Base-by-base conservation (phyloP, 257 asterid species). In the Fraxinus quadrangulata region DNA sequence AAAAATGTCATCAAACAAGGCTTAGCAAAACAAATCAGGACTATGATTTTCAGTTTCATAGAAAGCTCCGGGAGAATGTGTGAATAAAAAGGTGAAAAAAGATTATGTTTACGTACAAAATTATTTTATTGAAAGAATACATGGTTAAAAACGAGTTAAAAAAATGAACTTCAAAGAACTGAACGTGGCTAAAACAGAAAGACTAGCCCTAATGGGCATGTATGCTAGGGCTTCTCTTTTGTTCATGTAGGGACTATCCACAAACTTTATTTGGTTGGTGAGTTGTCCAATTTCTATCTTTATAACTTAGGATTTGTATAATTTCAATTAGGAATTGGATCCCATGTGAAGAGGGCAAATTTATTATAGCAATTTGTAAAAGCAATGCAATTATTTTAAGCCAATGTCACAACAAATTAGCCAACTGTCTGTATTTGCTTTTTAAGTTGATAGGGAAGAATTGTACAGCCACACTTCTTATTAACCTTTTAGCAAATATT, bases 281-380 rank as follows among this genome's bases (percentile, higher is more conserved):
- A 75, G 85, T 72, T 85, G 88, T 77, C 82, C 71, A 70, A 72
- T 34, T 23, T 70, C 74, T 67, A 72, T 16, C 73, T 56, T 56
- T 71, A 70, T 36, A 30, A 31, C 49, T 37, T 34, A 10, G 47
- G 51, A 19, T 5, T 34, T 30, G 14, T 30, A 11, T 45, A 30
- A 68, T 68, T 30, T 1, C 75, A 76, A 40, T 33, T 23, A 30
- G 76, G 75, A 71, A 73, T 37, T 76, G 83, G 70, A 49, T 69
- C 71, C 78, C 85, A 84, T 67, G 83, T 71, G 36, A 69, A 73
- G 73, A 51, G 77, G 79, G 70, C 84, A 83, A 61, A 51, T 78
- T 81, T 67, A 81, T 75, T 17, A 14, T 78, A 71, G 69, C 75
- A 36, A 51, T 51, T 49, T 23, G 75, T 40, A 28, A 71, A n/a